Conservation (phyloP, 129 eudicot genomes). For the Gnaphalium uliginosum region DNA sequence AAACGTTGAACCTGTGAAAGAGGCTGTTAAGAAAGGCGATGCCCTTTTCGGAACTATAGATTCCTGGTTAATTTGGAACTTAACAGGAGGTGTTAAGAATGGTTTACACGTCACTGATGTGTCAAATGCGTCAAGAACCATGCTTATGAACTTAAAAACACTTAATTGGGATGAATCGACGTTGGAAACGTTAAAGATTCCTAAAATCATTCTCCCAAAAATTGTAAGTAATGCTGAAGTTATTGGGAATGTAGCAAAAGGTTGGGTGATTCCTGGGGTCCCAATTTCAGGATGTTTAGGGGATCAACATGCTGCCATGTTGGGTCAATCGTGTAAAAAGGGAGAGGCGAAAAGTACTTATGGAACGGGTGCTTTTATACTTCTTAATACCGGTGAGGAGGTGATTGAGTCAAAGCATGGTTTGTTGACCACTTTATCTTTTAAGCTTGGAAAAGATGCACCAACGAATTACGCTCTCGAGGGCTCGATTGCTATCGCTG, state of each 20-base stretch:
- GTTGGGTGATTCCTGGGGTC: slow-evolving; percentile 80
- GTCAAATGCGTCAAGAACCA: slow-evolving; percentile 91
- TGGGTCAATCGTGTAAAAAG: slow-evolving; percentile 87
- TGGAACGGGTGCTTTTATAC: slow-evolving; percentile 96
- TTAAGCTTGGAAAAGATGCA: slow-evolving; percentile 84
- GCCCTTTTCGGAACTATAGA: slow-evolving; percentile 94
- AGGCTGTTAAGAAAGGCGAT: slow-evolving; percentile 74
- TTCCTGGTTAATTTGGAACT: slow-evolving; percentile 90
- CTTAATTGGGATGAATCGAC: slow-evolving; percentile 76
- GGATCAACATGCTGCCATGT: slow-evolving; percentile 98
- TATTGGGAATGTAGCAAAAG: slow-evolving; percentile 68
- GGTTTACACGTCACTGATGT: slow-evolving; percentile 93
- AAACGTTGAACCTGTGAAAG: slow-evolving; percentile 69
- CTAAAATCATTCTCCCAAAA: slow-evolving; percentile 63
- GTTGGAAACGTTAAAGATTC: slow-evolving; percentile 53
- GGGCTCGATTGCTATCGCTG: slow-evolving; percentile 96
- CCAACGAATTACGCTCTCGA: slow-evolving; percentile 82
- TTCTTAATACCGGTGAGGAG: slow-evolving; percentile 83
- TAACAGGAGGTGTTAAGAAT: slow-evolving; percentile 69
- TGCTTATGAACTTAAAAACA: slow-evolving; percentile 84
- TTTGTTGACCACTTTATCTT: slow-evolving; percentile 78
- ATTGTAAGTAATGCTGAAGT: slow-evolving; percentile 86
- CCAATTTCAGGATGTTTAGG: slow-evolving; percentile 97
- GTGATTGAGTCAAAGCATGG: slow-evolving; percentile 76
- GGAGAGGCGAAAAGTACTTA: slow-evolving; percentile 99